Percentiles rank a stretch among this genome's conserved stretches.
Conservation (phyloP, 163 green algal species). For the Trebouxiophyceae sp. region DNA sequence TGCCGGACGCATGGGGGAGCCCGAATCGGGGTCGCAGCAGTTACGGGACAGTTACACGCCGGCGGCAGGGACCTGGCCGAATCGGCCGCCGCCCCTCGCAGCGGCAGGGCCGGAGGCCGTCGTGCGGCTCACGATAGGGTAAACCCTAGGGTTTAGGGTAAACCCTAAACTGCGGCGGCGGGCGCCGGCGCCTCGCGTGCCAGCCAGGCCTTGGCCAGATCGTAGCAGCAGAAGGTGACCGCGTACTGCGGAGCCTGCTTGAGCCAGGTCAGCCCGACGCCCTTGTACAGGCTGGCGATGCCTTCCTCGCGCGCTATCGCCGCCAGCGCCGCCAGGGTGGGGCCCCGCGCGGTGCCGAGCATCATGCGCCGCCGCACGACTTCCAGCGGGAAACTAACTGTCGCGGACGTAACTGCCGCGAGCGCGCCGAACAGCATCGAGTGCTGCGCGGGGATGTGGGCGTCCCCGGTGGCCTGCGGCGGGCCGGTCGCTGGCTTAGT, state of each 20-base stretch:
- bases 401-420: constrained; percentile 25
- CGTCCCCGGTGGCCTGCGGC: constrained; percentile 6
- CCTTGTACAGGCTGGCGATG: constrained; percentile 4
- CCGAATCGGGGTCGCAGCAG: too few relatives aligned
- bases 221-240: constrained; percentile 6
- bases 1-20: too few relatives aligned
- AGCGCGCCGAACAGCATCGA: constrained; percentile 16
- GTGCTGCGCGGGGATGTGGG: constrained; percentile 4
- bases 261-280: constrained; percentile 9
- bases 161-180: too few relatives aligned
- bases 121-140: too few relatives aligned
- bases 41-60: too few relatives aligned
- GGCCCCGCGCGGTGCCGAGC: constrained; percentile 17
- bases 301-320: constrained; percentile 4
- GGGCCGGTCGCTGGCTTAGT: too few relatives aligned
- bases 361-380: constrained; percentile 30
- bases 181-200: background rate
- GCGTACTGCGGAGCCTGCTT: constrained; percentile 15
- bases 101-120: too few relatives aligned
- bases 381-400: constrained; percentile 38
- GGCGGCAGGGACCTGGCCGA: too few relatives aligned
- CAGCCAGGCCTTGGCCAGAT: constrained; percentile 4
- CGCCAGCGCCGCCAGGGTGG: background rate
- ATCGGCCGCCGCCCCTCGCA: too few relatives aligned
- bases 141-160: too few relatives aligned